Evolutionary conservation across 208 protist genomes (phyloP).

Genomic region (Balamuthia mandrillaris): DNA sequence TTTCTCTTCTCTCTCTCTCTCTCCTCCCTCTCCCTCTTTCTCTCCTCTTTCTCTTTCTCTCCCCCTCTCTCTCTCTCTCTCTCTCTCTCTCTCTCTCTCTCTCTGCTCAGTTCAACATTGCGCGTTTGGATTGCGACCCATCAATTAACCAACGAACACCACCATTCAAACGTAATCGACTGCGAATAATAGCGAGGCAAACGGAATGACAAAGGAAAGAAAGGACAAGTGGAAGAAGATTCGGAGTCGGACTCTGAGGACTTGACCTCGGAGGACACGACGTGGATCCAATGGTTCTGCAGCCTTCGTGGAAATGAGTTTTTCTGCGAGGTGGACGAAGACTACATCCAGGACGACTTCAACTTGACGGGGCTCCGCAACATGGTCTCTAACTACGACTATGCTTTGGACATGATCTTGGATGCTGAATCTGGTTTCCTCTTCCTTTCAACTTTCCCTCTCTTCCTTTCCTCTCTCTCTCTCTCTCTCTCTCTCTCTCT

Average conservation of each 20-base stretch:
- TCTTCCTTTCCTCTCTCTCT: not conserved
- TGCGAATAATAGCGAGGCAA: not conserved
- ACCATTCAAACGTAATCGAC: not conserved
- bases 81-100: not conserved
- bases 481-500: not conserved
- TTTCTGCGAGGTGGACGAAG: constrained; percentile 93
- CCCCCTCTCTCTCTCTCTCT: not conserved
- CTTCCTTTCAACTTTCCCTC: not conserved
- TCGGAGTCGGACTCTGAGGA: constrained; percentile 56
- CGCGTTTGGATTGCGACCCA: not conserved
- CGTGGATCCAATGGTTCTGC: constrained; percentile 96
- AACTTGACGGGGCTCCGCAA: constrained; percentile 93
- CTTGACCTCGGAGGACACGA: constrained; percentile 74
- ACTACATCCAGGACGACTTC: constrained; percentile 96
- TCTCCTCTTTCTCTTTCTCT: not conserved
- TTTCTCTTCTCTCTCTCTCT: not conserved
- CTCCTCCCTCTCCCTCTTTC: not conserved
- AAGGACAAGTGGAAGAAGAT: constrained; percentile 13
- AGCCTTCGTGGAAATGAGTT: constrained; percentile 96
- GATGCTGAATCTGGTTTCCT: constrained; percentile 80
- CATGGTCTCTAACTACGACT: constrained; percentile 94
- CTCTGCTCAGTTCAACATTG: too few relatives aligned
- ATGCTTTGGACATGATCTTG: constrained; percentile 95
- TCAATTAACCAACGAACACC: not conserved
- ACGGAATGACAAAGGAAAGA: not conserved